A percentile compares a stretch with the other conserved stretches of the same genome.
Conservation (phyloP, 2,329 filamentous ascomycete genomes). For the Lomentospora prolificans region DNA sequence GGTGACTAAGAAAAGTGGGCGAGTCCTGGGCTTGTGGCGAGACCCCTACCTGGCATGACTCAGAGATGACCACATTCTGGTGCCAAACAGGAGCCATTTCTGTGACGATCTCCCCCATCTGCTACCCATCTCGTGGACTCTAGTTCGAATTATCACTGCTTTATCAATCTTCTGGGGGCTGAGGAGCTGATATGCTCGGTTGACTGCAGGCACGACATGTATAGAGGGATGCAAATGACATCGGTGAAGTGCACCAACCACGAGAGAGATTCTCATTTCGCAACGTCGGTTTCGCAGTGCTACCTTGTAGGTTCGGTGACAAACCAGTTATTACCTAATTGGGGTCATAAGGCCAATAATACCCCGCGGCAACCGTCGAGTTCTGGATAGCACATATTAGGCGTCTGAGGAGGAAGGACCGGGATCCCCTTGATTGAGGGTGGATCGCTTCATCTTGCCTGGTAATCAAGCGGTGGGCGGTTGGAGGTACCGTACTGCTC, state of each 20-base stretch:
- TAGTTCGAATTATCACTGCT: no score
- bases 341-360: not conserved
- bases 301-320: not conserved
- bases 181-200: no score
- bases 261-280: not conserved
- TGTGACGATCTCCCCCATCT: not conserved
- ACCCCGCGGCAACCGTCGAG: not conserved
- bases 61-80: not conserved
- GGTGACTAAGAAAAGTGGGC: not conserved
- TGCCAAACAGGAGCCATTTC: not conserved
- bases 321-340: conserved; percentile 2
- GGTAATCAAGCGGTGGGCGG: not conserved
- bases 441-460: not conserved
- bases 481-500: not conserved
- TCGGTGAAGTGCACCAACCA: not conserved
- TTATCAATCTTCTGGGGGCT: no score
- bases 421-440: not conserved
- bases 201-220: no score
- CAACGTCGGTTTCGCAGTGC: not conserved
- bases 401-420: not conserved
- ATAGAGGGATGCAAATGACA: not conserved
- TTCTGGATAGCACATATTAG: not conserved
- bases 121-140: no score
- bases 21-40: not conserved
- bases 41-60: not conserved